Evolutionary conservation across 352 stramenopile genomes (phyloP), one percentile per base, ranked within the genome.

Genomic region (Pythium apleroticum): DNA sequence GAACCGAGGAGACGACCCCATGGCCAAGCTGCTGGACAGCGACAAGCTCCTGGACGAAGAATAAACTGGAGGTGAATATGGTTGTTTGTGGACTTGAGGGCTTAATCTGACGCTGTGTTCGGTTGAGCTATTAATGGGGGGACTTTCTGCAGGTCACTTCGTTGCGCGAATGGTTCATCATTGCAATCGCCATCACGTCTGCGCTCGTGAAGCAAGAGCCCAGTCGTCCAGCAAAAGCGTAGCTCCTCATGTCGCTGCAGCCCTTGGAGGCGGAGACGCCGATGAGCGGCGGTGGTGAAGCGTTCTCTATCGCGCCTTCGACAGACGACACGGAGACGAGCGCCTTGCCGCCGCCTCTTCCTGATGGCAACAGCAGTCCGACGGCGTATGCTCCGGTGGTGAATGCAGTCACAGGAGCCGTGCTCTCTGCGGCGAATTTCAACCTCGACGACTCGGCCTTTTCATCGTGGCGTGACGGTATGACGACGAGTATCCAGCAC

Each of bases 21-120:
- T 99, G 96, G 88, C 90, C n/a, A 97, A 98, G 62, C 74, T 98
- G 15, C 66, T 94, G 14, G 81, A 71, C 48, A 77, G 71, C 12
- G 76, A 72, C n/a, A 63, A 53, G 24, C 12, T 90, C 27, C 71
- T 92, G 45, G 72, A 80, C 19, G 62, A 75, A 39, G 43, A 57
- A 68, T 68, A 62, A 50, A 50, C 43, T 25, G 22, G 43, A 28
- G 43, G 43, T 50, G 43, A 50, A 17, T 19, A 28, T 28, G 43
- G 7, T 28, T 20, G 43, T 50, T 25, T 25, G n/a, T 50, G 20
- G 10, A 28, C 10, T 14, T 28, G n/a, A 19, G 11, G 15, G 11
- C 14, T 41, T 41, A 37, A n/a, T 41, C 35, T 17, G 35, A n/a
- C 35, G 35, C 15, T 10, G 9, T 41, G 35, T 41, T 50, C 19